Evolutionary conservation across 495 filamentous ascomycete genomes (phyloP).

Genomic region (Glutinoglossum americanum): DNA sequence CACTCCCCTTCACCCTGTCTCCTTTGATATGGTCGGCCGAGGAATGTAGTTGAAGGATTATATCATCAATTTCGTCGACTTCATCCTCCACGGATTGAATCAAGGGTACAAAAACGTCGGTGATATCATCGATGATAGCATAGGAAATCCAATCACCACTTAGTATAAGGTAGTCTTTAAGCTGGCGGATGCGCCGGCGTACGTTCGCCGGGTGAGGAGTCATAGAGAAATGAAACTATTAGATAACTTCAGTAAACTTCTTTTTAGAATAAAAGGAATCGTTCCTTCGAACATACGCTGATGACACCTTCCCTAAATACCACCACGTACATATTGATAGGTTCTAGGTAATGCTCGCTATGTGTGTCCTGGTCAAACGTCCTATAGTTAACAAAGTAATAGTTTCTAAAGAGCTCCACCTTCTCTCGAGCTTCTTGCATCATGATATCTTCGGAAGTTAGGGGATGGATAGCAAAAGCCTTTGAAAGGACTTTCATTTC

Average conservation of each 20-base stretch:
- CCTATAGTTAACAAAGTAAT: slow-evolving; percentile 96
- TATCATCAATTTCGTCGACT: slow-evolving; percentile 72
- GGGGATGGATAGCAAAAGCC: slow-evolving; percentile 80
- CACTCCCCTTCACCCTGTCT: slow-evolving; percentile 10
- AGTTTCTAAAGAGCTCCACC: slow-evolving; percentile 88
- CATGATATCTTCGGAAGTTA: slow-evolving; percentile 93
- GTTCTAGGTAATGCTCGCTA: slow-evolving; percentile 75
- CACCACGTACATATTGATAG: slow-evolving; percentile 92
- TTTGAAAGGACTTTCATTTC: slow-evolving; percentile 87
- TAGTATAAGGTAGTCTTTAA: slow-evolving; percentile 82
- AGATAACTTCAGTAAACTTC: not conserved
- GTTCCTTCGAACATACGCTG: slow-evolving; percentile 22
- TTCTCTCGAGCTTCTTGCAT: slow-evolving; percentile 93
- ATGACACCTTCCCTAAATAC: slow-evolving; percentile 91
- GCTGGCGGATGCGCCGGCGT: slow-evolving; percentile 72
- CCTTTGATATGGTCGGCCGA: slow-evolving; percentile 21
- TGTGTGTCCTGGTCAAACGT: slow-evolving; percentile 86
- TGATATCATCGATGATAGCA: slow-evolving; percentile 93
- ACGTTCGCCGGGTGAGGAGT: slow-evolving; percentile 92
- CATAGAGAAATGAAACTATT: slow-evolving; percentile 68
- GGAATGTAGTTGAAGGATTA: slow-evolving; percentile 57
- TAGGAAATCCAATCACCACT: slow-evolving; percentile 97
- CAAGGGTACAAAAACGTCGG: slow-evolving; percentile 78
- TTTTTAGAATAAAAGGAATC: not conserved
- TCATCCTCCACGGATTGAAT: slow-evolving; percentile 80